These are phyloP conservation scores for Hsuehochloa calcarea DNA, from an alignment of 176 grass and related monocot species.

Conservation along the genomic window DNA sequence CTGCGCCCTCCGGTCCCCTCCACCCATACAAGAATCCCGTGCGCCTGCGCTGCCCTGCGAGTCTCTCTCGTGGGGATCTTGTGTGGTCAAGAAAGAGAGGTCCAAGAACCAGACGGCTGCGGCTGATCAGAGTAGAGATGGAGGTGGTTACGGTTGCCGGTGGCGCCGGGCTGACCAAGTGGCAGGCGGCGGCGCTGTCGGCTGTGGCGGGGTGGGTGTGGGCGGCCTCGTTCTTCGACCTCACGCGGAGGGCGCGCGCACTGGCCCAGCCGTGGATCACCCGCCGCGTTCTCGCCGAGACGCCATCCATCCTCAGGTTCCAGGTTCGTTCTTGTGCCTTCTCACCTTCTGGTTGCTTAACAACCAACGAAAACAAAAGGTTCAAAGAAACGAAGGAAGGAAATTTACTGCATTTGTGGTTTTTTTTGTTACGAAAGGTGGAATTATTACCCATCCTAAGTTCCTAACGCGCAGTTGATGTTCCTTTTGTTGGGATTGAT, in stretches of 20 bases:
- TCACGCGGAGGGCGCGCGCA: conserved; percentile 63
- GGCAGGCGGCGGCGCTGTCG: conserved; percentile 77
- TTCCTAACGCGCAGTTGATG: background rate
- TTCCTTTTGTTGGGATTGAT: background rate
- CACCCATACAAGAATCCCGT: conserved; percentile 26
- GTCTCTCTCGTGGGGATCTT: conserved; percentile 16
- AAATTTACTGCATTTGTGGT: background rate
- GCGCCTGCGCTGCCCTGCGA: background rate
- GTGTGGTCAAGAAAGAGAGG: background rate
- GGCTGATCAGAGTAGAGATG: background rate
- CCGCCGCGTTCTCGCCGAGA: conserved; percentile 65
- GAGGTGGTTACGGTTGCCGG: conserved; percentile 29
- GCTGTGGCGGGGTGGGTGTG: conserved; percentile 71
- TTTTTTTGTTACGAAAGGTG: background rate
- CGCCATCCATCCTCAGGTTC: conserved; percentile 55
- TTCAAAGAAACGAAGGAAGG: background rate
- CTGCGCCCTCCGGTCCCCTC: background rate
- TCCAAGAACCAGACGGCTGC: background rate
- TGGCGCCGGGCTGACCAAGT: conserved; percentile 56
- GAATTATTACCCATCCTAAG: background rate
- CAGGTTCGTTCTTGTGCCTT: conserved; percentile 52
- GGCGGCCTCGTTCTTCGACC: conserved; percentile 70
- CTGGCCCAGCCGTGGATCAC: conserved; percentile 68
- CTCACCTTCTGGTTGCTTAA: background rate
- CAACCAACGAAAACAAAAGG: background rate